A percentile compares a stretch with the other conserved stretches of the same genome.
phyloP scores from a whole-genome alignment of 139 green algal species.

The Chlamydomonas incerta region DNA sequence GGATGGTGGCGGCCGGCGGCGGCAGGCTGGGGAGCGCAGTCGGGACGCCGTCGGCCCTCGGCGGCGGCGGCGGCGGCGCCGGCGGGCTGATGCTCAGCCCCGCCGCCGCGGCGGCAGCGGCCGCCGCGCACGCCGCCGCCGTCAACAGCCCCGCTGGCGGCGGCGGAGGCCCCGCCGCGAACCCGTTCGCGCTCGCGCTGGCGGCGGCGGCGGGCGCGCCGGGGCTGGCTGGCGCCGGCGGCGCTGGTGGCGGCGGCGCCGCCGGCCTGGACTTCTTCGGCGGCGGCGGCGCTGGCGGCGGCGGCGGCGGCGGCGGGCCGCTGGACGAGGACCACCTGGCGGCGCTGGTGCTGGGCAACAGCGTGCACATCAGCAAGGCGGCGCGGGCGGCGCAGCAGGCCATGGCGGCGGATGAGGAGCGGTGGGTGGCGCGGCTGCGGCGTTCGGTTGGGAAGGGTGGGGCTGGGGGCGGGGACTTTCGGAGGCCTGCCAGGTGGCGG shows the following conservation, averaged over 20 bases:
- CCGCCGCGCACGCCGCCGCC: background rate
- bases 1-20: background rate
- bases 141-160: background rate
- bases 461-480: too few relatives aligned
- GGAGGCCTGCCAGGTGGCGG: too few relatives aligned
- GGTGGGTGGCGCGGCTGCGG: background rate
- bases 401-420: slow-evolving; percentile 20
- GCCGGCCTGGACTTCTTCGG: background rate
- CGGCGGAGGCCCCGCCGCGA: background rate
- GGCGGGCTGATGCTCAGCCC: background rate
- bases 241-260: background rate
- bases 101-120: background rate
- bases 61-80: background rate
- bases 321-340: slow-evolving; percentile 36
- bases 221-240: too few relatives aligned
- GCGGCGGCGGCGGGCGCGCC: background rate
- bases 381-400: slow-evolving; percentile 14
- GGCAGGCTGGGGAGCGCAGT: background rate
- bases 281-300: background rate
- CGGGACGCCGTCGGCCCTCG: background rate
- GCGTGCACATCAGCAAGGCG: slow-evolving; percentile 39
- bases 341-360: slow-evolving; percentile 34
- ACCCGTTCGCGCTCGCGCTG: slow-evolving; percentile 6
- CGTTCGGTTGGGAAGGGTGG: background rate
- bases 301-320: background rate